Evolutionary conservation across 148 eudicot species (phyloP).

Genomic region (Rhododendron kiyosumense): DNA sequence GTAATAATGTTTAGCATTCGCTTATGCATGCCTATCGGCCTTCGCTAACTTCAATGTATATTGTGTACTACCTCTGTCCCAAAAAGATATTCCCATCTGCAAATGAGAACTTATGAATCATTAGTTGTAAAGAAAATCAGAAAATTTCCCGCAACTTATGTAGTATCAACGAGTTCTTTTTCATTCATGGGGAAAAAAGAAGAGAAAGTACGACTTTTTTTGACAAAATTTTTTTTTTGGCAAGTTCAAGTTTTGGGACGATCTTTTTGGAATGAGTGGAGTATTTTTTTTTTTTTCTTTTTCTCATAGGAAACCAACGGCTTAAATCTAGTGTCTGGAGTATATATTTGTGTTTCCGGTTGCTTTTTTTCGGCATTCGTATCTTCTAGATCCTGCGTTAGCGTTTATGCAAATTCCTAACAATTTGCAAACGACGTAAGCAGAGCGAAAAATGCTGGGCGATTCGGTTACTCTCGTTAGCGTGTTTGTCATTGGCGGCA

Average conservation of each 20-base stretch:
- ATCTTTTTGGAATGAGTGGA: too few relatives aligned
- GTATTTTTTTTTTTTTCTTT: too few relatives aligned
- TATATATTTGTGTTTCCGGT: background rate
- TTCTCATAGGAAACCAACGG: background rate
- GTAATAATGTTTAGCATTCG: background rate
- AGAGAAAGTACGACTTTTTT: too few relatives aligned
- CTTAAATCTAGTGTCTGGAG: background rate
- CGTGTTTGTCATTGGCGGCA: slow-evolving; percentile 50
- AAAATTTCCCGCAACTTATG: too few relatives aligned
- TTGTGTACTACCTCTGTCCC: background rate
- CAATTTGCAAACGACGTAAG: background rate
- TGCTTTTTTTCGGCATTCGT: too few relatives aligned
- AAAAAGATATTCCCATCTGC: background rate
- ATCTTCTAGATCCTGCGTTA: background rate
- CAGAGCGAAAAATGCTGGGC: slow-evolving; percentile 30
- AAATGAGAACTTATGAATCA: too few relatives aligned
- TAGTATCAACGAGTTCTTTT: too few relatives aligned
- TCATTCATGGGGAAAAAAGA: too few relatives aligned
- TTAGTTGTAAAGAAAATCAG: too few relatives aligned
- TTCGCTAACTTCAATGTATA: background rate
- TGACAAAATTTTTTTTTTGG: too few relatives aligned
- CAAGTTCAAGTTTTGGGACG: too few relatives aligned
- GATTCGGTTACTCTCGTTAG: slow-evolving; percentile 29
- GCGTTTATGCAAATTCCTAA: background rate
- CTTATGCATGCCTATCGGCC: background rate